Evolutionary conservation across 768 basidiomycete species (phyloP), one percentile per base, ranked within the genome.

Genomic region (Boletus patriciae): DNA sequence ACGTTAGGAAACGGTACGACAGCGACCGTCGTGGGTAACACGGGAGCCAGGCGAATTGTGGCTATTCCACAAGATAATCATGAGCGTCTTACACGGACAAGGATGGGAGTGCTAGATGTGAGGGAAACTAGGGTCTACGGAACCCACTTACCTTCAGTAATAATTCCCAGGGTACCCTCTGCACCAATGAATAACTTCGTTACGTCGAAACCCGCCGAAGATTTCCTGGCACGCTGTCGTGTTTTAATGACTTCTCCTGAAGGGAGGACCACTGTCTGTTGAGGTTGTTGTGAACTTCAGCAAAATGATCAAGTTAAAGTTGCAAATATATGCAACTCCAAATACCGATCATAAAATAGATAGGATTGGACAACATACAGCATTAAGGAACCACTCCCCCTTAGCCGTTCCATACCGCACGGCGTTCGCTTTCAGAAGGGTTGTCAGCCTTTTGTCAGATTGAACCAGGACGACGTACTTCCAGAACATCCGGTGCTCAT

Each of bases 231-330:
- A 27, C 89, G 78, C 23, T 79, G 75, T 4, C 93, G 83, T 2
- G 94, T 97, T 66, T 94, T 94, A 68, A 97, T 94, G 13, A 96
- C 87, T 67, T 93, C 83, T 1, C 94, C 94, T 6, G 84, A 85
- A 3, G 94, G 91, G 3, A 96, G 82, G 0, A 97, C 94, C 2
- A 94, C 89, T 0, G 92, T 96, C 87, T 94, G 25, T 19, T 19
- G 51, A 34, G 33, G 16, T 38, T 27, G 38, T 40, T 4, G 25
- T 16, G 4, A 37, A 29, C 9, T 31, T 64, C 29, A 53, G 50
- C 36, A 44, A 62, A 33, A 13, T 12, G 18, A 41, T 40, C 27
- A n/a, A 36, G 40, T 18, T 9, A 11, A 27, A 47, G 29, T 34
- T 31, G 37, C 40, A 41, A 15, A 52, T 41, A n/a, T 37, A 44